phyloP scores from a whole-genome alignment of 2,329 filamentous ascomycete genomes.

The Colletotrichum lentis region DNA sequence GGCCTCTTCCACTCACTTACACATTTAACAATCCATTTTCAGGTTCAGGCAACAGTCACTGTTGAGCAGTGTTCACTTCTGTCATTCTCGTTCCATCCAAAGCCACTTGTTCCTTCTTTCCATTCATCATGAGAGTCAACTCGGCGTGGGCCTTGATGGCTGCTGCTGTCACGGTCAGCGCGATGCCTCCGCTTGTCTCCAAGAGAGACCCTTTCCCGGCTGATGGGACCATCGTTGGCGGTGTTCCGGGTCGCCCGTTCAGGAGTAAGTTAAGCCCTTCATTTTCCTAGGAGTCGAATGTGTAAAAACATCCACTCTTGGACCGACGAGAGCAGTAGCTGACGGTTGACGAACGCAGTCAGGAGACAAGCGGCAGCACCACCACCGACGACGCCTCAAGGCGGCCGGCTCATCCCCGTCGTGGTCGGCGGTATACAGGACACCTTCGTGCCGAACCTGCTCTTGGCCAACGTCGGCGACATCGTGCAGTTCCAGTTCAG shows the following conservation, averaged over 20 bases:
- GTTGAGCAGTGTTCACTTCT: constrained; percentile 29
- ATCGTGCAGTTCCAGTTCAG: constrained; percentile 55
- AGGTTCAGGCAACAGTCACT: constrained; percentile 19
- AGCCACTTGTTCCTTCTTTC: neutral
- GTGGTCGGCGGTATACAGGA: constrained; percentile 50
- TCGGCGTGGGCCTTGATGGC: constrained; percentile 22
- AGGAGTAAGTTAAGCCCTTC: neutral
- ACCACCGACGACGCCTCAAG: constrained; percentile 29
- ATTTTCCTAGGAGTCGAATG: neutral
- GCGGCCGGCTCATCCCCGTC: constrained; percentile 43
- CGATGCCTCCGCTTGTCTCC: constrained; percentile 27
- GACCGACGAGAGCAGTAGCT: no score
- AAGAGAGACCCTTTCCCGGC: constrained; percentile 30
- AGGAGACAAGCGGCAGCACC: constrained; percentile 28
- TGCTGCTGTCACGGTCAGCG: constrained; percentile 24
- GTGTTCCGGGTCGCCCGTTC: constrained; percentile 26
- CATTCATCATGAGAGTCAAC: constrained; percentile 27
- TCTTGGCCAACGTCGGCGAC: constrained; percentile 49
- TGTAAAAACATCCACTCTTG: rapidly evolving
- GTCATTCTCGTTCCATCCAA: constrained; percentile 10
- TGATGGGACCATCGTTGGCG: constrained; percentile 29
- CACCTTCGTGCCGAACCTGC: constrained; percentile 50
- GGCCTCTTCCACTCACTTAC: constrained; percentile 33
- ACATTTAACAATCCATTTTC: constrained; percentile 11
- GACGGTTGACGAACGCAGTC: constrained; percentile 10